phyloP scores from a whole-genome alignment of 768 basidiomycete genomes.

The Rhodosporidiobolus sp. region DNA sequence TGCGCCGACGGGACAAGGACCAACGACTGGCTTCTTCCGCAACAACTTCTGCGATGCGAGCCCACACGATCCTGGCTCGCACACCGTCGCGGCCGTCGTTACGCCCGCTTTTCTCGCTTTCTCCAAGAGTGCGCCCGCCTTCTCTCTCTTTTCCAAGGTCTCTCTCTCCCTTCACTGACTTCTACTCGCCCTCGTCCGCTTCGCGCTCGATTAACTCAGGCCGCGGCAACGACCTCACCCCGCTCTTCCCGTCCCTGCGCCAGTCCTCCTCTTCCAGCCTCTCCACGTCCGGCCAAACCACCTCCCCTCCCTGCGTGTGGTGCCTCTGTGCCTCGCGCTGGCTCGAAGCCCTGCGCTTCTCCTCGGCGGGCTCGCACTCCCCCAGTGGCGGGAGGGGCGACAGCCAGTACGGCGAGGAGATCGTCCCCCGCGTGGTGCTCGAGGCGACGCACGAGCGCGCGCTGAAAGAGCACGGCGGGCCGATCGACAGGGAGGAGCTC shows the following conservation, averaged over 20 bases:
- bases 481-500: slow-evolving; percentile 4
- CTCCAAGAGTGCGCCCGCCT: slow-evolving; percentile 13
- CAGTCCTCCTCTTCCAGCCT: background rate
- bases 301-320: slow-evolving; percentile 21
- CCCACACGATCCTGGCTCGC: slow-evolving; percentile 18
- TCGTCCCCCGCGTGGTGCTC: slow-evolving; percentile 35
- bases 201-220: background rate
- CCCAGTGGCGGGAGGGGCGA: too few species aligned
- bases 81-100: slow-evolving; percentile 35
- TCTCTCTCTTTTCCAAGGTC: background rate
- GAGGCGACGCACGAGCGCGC: slow-evolving; percentile 37
- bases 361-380: slow-evolving; percentile 6
- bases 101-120: slow-evolving; percentile 27
- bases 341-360: slow-evolving; percentile 15
- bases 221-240: slow-evolving; percentile 3
- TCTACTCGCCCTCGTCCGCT: background rate
- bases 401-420: slow-evolving; percentile 13
- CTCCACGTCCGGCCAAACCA: slow-evolving; percentile 8
- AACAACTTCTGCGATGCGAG: slow-evolving; percentile 34
- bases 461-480: slow-evolving; percentile 7
- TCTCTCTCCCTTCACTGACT: background rate
- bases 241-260: slow-evolving; percentile 4
- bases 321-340: slow-evolving; percentile 34
- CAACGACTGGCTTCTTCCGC: slow-evolving; percentile 35
- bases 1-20: slow-evolving; percentile 9